These are phyloP conservation scores for Fusarium sp. DNA, from an alignment of 2,329 filamentous ascomycete genomes.

Conservation along the genomic window DNA sequence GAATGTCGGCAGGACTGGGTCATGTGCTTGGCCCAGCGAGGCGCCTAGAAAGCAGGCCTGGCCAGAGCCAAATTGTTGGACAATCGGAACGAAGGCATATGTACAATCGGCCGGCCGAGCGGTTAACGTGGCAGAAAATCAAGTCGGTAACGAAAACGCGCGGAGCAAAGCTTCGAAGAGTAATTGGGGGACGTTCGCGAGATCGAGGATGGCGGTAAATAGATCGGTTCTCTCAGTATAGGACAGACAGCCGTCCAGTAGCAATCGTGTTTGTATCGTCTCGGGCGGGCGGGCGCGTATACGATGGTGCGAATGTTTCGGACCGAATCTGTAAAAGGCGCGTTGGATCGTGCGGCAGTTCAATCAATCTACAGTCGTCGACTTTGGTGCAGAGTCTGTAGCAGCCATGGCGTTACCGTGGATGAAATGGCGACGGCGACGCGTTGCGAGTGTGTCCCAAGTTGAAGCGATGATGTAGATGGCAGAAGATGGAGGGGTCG, in stretches of 20 bases:
- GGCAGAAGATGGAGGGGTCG: not conserved
- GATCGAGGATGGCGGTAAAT: not conserved
- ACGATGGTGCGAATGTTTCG: not conserved
- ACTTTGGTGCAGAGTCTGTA: rapidly evolving
- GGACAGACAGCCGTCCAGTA: not conserved
- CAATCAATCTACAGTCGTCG: not conserved
- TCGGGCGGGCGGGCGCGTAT: not conserved
- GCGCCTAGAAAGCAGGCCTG: not conserved
- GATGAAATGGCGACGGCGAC: not conserved
- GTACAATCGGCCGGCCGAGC: not conserved
- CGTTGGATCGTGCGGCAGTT: not conserved
- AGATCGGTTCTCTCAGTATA: not conserved
- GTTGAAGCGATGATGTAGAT: not conserved
- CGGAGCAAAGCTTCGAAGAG: not conserved
- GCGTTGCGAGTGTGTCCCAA: not conserved
- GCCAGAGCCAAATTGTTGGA: not conserved
- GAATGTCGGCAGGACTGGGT: not conserved
- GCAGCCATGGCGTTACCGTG: not conserved
- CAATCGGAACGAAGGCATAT: not conserved
- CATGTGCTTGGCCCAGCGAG: not conserved
- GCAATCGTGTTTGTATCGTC: not conserved
- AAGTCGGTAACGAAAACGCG: not conserved
- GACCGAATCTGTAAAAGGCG: too few relatives aligned
- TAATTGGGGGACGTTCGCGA: not conserved
- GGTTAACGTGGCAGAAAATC: rapidly evolving